Evolutionary conservation across 2,329 filamentous ascomycete genomes (phyloP).

Genomic region (Fusarium nisikadoi): DNA sequence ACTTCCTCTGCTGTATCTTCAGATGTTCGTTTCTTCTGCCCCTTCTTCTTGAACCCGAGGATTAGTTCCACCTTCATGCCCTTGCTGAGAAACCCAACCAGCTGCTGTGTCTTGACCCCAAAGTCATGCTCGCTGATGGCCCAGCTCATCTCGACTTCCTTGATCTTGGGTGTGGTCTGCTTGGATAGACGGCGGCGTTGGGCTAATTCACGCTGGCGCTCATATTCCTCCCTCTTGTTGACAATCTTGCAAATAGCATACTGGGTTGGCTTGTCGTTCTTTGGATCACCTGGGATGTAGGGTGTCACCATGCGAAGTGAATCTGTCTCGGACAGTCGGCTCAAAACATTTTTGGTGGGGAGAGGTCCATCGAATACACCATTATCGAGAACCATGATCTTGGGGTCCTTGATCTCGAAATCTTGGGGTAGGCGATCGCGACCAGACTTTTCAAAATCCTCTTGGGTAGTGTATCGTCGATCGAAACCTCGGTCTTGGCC

Average conservation of each 20-base stretch:
- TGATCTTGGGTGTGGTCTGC: conserved; percentile 59
- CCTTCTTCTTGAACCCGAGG: conserved; percentile 71
- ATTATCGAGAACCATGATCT: conserved; percentile 55
- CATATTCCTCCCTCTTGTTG: conserved; percentile 64
- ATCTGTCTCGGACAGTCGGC: conserved; percentile 48
- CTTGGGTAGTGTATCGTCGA: conserved; percentile 50
- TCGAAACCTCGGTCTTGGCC: conserved; percentile 41
- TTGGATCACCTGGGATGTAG: conserved; percentile 48
- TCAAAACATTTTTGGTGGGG: conserved; percentile 54
- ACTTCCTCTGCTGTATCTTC: conserved; percentile 69
- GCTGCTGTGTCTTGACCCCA: conserved; percentile 73
- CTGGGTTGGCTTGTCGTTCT: conserved; percentile 32
- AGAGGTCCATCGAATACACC: conserved; percentile 54
- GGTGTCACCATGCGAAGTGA: conserved; percentile 57
- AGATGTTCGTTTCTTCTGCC: conserved; percentile 66
- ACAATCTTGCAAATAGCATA: conserved; percentile 78
- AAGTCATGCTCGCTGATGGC: conserved; percentile 82
- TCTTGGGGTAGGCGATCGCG: conserved; percentile 56
- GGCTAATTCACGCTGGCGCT: conserved; percentile 54
- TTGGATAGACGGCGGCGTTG: conserved; percentile 58
- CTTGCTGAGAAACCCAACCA: conserved; percentile 76
- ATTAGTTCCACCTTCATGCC: conserved; percentile 80
- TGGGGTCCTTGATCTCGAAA: conserved; percentile 56
- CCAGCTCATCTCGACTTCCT: conserved; percentile 93
- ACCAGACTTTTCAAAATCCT: conserved; percentile 48